phyloP scores from a whole-genome alignment of 805 yeast genomes.

The Cephaloascus albidus region DNA sequence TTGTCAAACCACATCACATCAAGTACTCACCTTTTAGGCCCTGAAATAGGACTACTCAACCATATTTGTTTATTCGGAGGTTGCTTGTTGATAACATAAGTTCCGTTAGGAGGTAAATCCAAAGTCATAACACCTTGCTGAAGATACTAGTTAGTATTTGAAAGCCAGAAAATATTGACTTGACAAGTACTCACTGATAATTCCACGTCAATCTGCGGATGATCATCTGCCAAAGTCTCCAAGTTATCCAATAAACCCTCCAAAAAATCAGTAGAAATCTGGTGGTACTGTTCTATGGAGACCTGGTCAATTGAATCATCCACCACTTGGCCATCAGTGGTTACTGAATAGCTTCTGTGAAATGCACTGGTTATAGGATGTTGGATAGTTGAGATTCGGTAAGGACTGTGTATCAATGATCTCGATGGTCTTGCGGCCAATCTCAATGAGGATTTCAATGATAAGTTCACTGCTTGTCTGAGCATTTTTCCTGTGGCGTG shows the following conservation, averaged over 20 bases:
- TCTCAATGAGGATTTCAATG: no score
- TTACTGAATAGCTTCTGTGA: no score
- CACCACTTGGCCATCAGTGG: constrained; percentile 46
- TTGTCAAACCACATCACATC: not conserved
- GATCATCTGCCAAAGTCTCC: constrained; percentile 56
- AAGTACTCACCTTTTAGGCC: constrained; percentile 54
- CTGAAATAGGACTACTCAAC: constrained; percentile 89
- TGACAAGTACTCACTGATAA: constrained; percentile 33
- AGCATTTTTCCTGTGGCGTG: no score
- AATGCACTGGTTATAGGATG: no score
- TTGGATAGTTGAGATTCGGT: no score
- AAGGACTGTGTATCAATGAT: no score
- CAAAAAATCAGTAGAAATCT: constrained; percentile 54
- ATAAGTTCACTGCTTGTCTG: no score
- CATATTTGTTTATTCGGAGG: constrained; percentile 97
- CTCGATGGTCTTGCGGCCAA: no score
- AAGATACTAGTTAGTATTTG: not conserved
- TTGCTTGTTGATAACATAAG: constrained; percentile 91
- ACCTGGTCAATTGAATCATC: constrained; percentile 43
- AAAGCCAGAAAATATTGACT: constrained; percentile 1
- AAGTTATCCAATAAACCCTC: constrained; percentile 59
- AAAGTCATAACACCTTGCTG: constrained; percentile 79
- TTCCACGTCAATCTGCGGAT: constrained; percentile 66
- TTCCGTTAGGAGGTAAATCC: constrained; percentile 60
- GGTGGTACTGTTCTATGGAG: constrained; percentile 48